Evolutionary conservation across 2,329 filamentous ascomycete species (phyloP).

Genomic region (Botrytis squamosa): DNA sequence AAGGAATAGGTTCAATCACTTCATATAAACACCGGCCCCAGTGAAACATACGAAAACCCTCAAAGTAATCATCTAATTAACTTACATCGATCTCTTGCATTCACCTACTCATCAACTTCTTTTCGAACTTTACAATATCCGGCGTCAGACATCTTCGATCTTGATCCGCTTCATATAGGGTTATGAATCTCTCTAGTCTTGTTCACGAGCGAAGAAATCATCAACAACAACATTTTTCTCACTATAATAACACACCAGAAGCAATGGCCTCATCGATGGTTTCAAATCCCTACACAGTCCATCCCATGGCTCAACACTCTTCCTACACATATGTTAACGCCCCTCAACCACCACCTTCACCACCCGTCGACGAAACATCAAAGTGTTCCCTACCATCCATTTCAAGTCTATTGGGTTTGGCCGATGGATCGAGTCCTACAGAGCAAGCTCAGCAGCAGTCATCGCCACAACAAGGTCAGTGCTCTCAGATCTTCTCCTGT

Average conservation of each 20-base stretch:
- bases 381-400: conserved; percentile 92
- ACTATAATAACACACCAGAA: conserved; percentile 37
- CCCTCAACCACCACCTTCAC: conserved; percentile 68
- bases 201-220: conserved; percentile 38
- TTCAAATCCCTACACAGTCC: conserved; percentile 47
- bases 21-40: conserved; percentile 12
- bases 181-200: conserved; percentile 41
- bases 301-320: conserved; percentile 46
- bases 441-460: conserved; percentile 54
- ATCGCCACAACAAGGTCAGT: conserved; percentile 33
- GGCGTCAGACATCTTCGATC: not conserved
- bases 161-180: conserved; percentile 24
- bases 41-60: conserved; percentile 39
- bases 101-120: conserved; percentile 1
- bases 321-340: conserved; percentile 49
- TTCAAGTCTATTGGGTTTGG: conserved; percentile 81
- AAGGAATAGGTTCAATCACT: conserved; percentile 23
- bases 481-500: not conserved
- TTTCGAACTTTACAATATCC: conserved; percentile 10
- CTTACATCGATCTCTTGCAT: conserved; percentile 4
- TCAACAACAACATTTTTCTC: conserved; percentile 35
- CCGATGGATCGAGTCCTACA: conserved; percentile 63
- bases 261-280: conserved; percentile 48
- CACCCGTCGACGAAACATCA: conserved; percentile 68
- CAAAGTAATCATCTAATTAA: conserved; percentile 35